Base-by-base conservation (phyloP, 164 flowering plant genomes). In the Piper longum region DNA sequence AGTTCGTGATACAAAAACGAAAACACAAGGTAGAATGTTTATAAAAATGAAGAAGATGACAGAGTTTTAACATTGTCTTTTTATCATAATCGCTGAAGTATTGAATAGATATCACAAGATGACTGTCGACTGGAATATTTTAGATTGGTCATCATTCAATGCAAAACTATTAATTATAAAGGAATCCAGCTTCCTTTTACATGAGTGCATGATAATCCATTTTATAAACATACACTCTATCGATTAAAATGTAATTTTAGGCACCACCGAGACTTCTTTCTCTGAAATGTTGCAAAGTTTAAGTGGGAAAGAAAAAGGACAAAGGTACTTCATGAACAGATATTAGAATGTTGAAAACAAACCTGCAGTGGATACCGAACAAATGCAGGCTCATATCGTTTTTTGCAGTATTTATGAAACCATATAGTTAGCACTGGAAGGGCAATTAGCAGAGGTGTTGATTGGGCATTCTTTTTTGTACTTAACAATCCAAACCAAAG, bases 401-500 rank as follows among this genome's bases (percentile, higher is more conserved):
- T 79, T 75, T 89, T 91, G 81, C 98, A 91, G 70, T 74, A 82
- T 41, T 16, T 45, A 70, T 87, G 78, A 66, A 91, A 91, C 83
- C 84, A 85, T 66, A 89, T 75, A 43, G 98, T 89, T 69, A 91
- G 62, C 4, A 89, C 65, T 18, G 96, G 96, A 43, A 91, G 95
- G 3, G 78, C 73, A 42, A 91, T 71, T 45, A 91, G 84, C 68
- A 86, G 66, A 0, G 96, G 92, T 60, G 89, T 78, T 61, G 87
- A 82, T 43, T 78, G 76, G n/a, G 85, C 74, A 40, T 87, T 84
- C 41, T 54, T 57, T 73, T 86, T 88, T 41, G 91, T 84, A 66
- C 87, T 83, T 41, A 88, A 58, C 67, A 88, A 74, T 57, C 96
- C 91, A 82, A 88, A 70, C 4, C 84, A 67, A 7, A 84, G 87